Conservation (phyloP, 1,139 yeast species). For the Blastobotrys serpentis region DNA sequence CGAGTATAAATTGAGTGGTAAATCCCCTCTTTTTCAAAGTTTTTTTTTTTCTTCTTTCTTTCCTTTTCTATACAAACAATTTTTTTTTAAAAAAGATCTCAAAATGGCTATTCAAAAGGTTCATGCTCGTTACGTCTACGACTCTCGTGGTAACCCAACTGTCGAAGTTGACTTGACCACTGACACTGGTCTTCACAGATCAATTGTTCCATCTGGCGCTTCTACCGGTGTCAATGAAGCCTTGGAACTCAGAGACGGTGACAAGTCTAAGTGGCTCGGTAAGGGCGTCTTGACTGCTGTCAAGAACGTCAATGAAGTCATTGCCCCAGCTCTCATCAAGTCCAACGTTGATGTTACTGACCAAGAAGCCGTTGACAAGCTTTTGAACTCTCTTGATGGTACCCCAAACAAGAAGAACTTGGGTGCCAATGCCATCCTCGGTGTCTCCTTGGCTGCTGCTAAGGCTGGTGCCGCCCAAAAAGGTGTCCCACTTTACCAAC, state of each 20-base stretch:
- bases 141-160: conserved; percentile 95
- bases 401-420: conserved; percentile 91
- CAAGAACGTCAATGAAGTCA: conserved; percentile 80
- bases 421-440: conserved; percentile 95
- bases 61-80: conserved; percentile 4
- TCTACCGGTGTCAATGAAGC: conserved; percentile 96
- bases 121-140: conserved; percentile 91
- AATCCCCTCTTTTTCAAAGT: conserved; percentile 4
- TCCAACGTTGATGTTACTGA: conserved; percentile 72
- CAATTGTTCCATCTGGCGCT: conserved; percentile 96
- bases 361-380: conserved; percentile 77
- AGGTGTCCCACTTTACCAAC: conserved; percentile 81
- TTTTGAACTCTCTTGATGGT: conserved; percentile 78
- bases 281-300: conserved; percentile 94
- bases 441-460: conserved; percentile 90
- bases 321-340: conserved; percentile 83
- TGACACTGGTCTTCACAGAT: conserved; percentile 81
- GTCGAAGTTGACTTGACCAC: conserved; percentile 93
- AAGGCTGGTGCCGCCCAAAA: conserved; percentile 94
- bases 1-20: conserved; percentile 12
- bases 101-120: conserved; percentile 63
- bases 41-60: conserved; percentile 10
- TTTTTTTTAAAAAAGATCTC: neutral
- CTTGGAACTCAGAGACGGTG: conserved; percentile 91
- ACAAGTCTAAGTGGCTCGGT: conserved; percentile 91